Evolutionary conservation across 2,329 filamentous ascomycete species (phyloP), one percentile per base, ranked within the genome.

Genomic region (Calonectria hawksworthii): DNA sequence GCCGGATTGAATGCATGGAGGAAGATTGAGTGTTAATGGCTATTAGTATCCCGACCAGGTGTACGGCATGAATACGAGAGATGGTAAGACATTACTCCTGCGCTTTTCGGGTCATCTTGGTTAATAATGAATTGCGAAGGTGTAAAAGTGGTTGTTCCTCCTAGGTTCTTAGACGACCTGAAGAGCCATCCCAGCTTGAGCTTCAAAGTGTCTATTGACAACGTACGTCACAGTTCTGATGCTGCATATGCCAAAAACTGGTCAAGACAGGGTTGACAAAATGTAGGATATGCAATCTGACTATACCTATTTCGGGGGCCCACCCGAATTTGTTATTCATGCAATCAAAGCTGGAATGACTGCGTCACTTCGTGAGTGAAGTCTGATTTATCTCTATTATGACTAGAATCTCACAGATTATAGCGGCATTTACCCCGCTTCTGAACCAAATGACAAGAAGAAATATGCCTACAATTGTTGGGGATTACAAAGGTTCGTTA

Each of bases 261-360:
- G 4, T 11, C 23, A 7, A n/a, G 26, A 38, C 36, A 30, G 4
- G 4, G 16, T 30, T 68, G 32, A 68, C 10, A 16, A n/a, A 21
- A 16, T 30, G 9, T n/a, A 68, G 47, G 64, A 68, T n/a, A 68
- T 68, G 64, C 64, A 68, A 54, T n/a, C 51, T 4, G 64, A 68
- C 2, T 68, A 68, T 28, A 68, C 64, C 6, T 68, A 68, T 26
- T 68, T 68, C 13, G 64, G 64, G 18, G 64, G 64, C 2, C 64
- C 64, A 38, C 64, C 64, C 2, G 64, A 68, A 21, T 68, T 28
- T 38, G 64, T 68, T 13, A 54, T 68, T 13, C 64, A 68, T 38
- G 64, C 64, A 26, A 68, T 68, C 32, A 68, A 68, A 41, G 64
- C 64, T 41, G 64, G 64, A 32, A 54, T 68, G 64, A 68, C 64